phyloP scores from a whole-genome alignment of 1,284 basidiomycete genomes.

The Naganishia liquefaciens region DNA sequence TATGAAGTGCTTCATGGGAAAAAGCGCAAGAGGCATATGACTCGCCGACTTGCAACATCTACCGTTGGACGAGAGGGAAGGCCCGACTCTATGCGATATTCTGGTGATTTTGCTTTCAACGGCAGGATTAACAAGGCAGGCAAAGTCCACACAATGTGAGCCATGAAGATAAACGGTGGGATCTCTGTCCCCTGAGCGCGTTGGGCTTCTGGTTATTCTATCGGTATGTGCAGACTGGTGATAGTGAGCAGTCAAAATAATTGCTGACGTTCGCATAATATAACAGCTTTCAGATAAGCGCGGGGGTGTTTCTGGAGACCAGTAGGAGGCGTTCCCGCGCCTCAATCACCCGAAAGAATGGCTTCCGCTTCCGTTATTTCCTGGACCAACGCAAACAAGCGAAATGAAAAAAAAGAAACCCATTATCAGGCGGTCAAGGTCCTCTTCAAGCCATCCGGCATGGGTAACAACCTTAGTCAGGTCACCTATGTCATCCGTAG shows the following conservation, averaged over 20 bases:
- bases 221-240: neutral
- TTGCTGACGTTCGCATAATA: neutral
- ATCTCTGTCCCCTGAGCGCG: neutral
- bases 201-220: constrained; percentile 1
- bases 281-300: neutral
- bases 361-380: neutral
- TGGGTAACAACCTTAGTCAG: neutral
- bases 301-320: neutral
- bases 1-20: constrained; percentile 4
- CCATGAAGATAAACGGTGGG: constrained; percentile 5
- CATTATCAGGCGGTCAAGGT: too few species aligned
- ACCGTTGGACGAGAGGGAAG: constrained; percentile 2
- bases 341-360: neutral
- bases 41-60: constrained; percentile 9
- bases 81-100: constrained; percentile 4
- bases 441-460: constrained; percentile 2
- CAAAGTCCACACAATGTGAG: neutral
- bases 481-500: constrained; percentile 5
- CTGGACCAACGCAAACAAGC: too few species aligned
- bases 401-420: too few species aligned
- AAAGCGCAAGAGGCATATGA: constrained; percentile 3
- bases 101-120: constrained; percentile 5
- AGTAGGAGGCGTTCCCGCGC: neutral
- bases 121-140: constrained; percentile 6
- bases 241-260: neutral